A percentile compares a stretch with the other conserved stretches of the same genome.
phyloP scores from a whole-genome alignment of 352 stramenopile genomes.

The Pythium sukuiense region DNA sequence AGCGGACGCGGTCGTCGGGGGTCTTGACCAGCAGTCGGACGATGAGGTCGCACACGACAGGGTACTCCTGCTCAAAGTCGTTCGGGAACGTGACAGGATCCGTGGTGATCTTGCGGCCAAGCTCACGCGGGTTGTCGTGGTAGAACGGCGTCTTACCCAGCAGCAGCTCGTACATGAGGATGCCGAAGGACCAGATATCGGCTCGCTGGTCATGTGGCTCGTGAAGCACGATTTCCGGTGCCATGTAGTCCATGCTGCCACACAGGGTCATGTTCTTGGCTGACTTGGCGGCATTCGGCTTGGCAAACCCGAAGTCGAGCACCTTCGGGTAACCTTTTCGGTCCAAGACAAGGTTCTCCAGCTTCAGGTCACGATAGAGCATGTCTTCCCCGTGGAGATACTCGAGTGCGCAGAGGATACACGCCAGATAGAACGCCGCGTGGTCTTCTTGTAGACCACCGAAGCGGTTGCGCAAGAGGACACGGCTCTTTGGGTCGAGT shows the following conservation, averaged over 20 bases:
- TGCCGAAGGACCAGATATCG: slow-evolving; percentile 82
- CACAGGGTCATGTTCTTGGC: slow-evolving; percentile 73
- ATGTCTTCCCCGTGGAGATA: slow-evolving; percentile 71
- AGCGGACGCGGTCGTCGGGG: slow-evolving; percentile 37
- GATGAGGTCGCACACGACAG: slow-evolving; percentile 57
- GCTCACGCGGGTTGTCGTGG: slow-evolving; percentile 73
- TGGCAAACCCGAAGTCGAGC: slow-evolving; percentile 80
- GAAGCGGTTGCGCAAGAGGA: slow-evolving; percentile 46
- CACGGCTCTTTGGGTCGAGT: slow-evolving; percentile 34
- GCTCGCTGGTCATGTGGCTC: slow-evolving; percentile 63
- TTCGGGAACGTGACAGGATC: slow-evolving; percentile 68
- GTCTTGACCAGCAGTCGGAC: slow-evolving; percentile 57
- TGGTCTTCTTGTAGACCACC: slow-evolving; percentile 55
- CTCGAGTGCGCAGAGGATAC: slow-evolving; percentile 79
- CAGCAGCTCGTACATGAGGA: slow-evolving; percentile 89
- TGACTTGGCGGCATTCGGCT: slow-evolving; percentile 50
- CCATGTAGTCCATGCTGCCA: slow-evolving; percentile 84
- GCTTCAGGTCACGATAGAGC: slow-evolving; percentile 90
- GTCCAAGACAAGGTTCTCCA: slow-evolving; percentile 89
- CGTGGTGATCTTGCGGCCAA: slow-evolving; percentile 72
- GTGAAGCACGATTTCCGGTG: slow-evolving; percentile 68
- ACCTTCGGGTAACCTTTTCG: slow-evolving; percentile 86
- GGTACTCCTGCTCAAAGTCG: slow-evolving; percentile 59
- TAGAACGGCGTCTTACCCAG: slow-evolving; percentile 87
- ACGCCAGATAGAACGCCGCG: slow-evolving; percentile 89